Percentiles rank a stretch among this genome's conserved stretches.
These are phyloP conservation scores for Russula lepida DNA, from an alignment of 768 basidiomycete species.

Conservation along the genomic window DNA sequence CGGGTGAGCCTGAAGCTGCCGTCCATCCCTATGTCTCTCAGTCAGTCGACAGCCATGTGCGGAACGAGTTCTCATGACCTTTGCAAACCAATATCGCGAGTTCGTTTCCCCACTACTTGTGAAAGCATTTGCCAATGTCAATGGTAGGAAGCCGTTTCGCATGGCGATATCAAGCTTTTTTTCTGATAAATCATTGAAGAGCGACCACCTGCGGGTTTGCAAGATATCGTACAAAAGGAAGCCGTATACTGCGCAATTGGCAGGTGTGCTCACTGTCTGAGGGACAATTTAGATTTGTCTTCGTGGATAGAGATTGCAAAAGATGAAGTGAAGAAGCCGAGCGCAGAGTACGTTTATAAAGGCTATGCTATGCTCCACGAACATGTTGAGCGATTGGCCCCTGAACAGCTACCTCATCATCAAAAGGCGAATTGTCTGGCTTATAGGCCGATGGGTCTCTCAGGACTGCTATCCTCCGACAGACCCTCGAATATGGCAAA, in stretches of 20 bases:
- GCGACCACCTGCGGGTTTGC: conserved; percentile 45
- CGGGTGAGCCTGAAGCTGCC: conserved; percentile 44
- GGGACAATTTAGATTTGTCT: conserved; percentile 56
- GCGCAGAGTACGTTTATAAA: conserved; percentile 42
- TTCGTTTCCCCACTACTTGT: conserved; percentile 62
- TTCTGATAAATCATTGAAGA: conserved; percentile 22
- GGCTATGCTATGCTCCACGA: not conserved
- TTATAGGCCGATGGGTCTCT: conserved; percentile 82
- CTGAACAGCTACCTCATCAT: conserved; percentile 72
- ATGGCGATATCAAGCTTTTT: not conserved
- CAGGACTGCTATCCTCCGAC: conserved; percentile 55
- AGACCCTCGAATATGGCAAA: conserved; percentile 66
- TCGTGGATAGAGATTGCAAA: conserved; percentile 55
- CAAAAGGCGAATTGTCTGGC: conserved; percentile 92
- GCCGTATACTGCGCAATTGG: conserved; percentile 85
- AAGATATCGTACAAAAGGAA: conserved; percentile 67
- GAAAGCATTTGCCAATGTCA: conserved; percentile 49
- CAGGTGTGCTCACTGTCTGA: conserved; percentile 61
- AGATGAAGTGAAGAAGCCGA: conserved; percentile 49
- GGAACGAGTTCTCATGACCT: conserved; percentile 81
- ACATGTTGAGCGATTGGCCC: not conserved
- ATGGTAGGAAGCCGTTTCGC: conserved; percentile 37
- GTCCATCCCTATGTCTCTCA: not conserved
- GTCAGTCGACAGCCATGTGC: conserved; percentile 63
- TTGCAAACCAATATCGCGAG: conserved; percentile 60